Evolutionary conservation across 768 basidiomycete species (phyloP).

Genomic region (Termitomyces sp.): DNA sequence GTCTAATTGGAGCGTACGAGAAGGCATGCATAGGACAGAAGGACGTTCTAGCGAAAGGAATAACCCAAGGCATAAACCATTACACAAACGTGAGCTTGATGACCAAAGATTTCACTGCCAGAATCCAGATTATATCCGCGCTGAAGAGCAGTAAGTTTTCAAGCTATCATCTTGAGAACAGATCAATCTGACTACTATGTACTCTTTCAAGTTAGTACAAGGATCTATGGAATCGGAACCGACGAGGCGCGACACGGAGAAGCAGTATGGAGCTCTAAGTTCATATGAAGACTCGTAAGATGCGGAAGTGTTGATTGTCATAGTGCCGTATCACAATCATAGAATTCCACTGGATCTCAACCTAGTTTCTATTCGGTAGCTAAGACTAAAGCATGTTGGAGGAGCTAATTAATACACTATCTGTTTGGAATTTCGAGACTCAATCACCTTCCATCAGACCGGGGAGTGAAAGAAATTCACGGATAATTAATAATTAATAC

Average conservation of each 20-base stretch:
- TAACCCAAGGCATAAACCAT: slow-evolving; percentile 47
- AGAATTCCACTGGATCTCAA: neutral
- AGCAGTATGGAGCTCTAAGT: slow-evolving; percentile 48
- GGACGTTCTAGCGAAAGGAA: slow-evolving; percentile 40
- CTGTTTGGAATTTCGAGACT: slow-evolving; percentile 12
- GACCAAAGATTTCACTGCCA: slow-evolving; percentile 49
- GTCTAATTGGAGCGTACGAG: slow-evolving; percentile 37
- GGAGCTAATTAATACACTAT: slow-evolving; percentile 12
- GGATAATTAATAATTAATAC: slow-evolving; percentile 13
- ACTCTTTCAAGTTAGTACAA: slow-evolving; percentile 37
- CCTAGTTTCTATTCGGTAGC: slow-evolving; percentile 7
- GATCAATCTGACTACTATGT: slow-evolving; percentile 2
- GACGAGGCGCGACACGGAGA: slow-evolving; percentile 46
- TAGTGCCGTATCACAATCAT: neutral
- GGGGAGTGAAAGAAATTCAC: slow-evolving; percentile 9
- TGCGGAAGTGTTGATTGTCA: neutral
- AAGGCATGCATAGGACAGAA: slow-evolving; percentile 24
- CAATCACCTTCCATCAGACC: slow-evolving; percentile 13
- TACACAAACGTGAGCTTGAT: slow-evolving; percentile 43
- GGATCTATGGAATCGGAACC: slow-evolving; percentile 40
- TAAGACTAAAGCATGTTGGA: neutral
- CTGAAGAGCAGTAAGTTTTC: slow-evolving; percentile 41
- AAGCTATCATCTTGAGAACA: neutral
- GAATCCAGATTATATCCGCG: slow-evolving; percentile 48
- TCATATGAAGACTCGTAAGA: slow-evolving; percentile 28